A percentile compares a stretch with the other conserved stretches of the same genome.
Evolutionary conservation across 1,284 basidiomycete genomes (phyloP).

Genomic region (Calocybe gambosa): DNA sequence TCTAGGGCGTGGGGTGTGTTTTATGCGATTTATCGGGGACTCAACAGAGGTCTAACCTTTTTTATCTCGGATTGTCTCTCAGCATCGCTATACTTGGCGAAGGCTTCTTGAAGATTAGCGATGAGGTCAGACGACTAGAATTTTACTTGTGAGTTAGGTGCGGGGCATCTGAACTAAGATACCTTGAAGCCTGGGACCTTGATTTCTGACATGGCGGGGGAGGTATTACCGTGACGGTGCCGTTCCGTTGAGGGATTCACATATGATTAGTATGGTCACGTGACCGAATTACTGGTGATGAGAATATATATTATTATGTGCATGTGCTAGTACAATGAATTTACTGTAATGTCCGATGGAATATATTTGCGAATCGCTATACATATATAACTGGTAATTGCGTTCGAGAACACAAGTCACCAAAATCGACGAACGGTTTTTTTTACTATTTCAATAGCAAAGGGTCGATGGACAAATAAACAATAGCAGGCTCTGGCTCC

Average conservation of each 20-base stretch:
- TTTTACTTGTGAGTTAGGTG: slow-evolving; percentile 1
- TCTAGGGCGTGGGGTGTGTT: slow-evolving; percentile 54
- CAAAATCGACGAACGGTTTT: too few species aligned
- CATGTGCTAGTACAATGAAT: too few species aligned
- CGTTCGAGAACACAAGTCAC: too few species aligned
- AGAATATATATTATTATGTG: too few species aligned
- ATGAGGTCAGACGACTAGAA: slow-evolving; percentile 71
- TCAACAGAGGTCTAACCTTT: slow-evolving; percentile 49
- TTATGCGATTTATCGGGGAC: background rate
- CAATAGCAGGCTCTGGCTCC: slow-evolving; percentile 10
- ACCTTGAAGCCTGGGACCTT: slow-evolving; percentile 58
- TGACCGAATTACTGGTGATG: too few species aligned
- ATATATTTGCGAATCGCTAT: too few species aligned
- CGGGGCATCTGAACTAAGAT: slow-evolving; percentile 3
- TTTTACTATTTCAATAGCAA: too few species aligned
- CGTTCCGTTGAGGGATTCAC: too few species aligned
- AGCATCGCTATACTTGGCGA: slow-evolving; percentile 59
- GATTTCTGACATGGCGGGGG: slow-evolving; percentile 43
- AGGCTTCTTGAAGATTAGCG: slow-evolving; percentile 53
- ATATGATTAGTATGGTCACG: too few species aligned
- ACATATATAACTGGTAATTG: too few species aligned
- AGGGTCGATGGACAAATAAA: slow-evolving; percentile 7
- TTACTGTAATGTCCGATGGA: too few species aligned
- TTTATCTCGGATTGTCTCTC: slow-evolving; percentile 82
- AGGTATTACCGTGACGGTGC: too few species aligned